Evolutionary conservation across 805 yeast genomes (phyloP).

Genomic region (Lachancea sp.): DNA sequence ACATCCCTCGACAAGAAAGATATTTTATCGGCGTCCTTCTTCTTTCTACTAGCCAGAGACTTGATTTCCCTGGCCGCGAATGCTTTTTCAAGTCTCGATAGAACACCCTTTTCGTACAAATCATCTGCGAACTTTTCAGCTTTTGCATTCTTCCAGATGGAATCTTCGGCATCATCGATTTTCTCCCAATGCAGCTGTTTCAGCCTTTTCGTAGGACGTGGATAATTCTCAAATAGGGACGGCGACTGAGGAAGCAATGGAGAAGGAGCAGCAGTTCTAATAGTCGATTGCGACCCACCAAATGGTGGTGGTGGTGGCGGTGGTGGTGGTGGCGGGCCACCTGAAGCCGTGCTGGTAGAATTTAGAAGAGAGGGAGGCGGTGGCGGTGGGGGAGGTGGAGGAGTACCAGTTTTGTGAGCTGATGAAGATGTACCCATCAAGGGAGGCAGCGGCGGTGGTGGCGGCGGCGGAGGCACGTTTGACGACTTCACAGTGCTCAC

Average conservation of each 20-base stretch:
- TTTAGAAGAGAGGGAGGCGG: constrained; percentile 23
- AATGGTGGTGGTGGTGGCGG: constrained; percentile 34
- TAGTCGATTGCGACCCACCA: background rate
- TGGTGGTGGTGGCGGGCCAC: constrained; percentile 21
- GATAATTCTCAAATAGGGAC: constrained; percentile 42
- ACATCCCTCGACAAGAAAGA: constrained; percentile 74
- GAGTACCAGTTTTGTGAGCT: constrained; percentile 5
- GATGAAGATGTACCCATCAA: background rate
- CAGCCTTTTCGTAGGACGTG: constrained; percentile 67
- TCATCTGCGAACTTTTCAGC: constrained; percentile 53
- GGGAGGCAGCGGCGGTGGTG: constrained; percentile 19
- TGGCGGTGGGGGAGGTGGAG: constrained; percentile 21
- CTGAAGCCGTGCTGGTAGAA: background rate
- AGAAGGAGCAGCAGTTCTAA: constrained; percentile 23
- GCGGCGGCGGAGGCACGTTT: constrained; percentile 11
- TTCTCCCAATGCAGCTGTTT: constrained; percentile 98
- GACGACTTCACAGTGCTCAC: background rate
- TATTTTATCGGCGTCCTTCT: constrained; percentile 47
- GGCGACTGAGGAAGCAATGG: constrained; percentile 32
- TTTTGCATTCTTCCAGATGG: constrained; percentile 75
- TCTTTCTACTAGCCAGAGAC: constrained; percentile 41
- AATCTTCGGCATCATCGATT: constrained; percentile 72
- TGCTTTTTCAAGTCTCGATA: constrained; percentile 75
- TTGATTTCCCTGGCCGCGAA: constrained; percentile 77
- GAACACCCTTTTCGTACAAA: constrained; percentile 68